Evolutionary conservation across 495 filamentous ascomycete genomes (phyloP).

Genomic region (Cudoniella acicularis): DNA sequence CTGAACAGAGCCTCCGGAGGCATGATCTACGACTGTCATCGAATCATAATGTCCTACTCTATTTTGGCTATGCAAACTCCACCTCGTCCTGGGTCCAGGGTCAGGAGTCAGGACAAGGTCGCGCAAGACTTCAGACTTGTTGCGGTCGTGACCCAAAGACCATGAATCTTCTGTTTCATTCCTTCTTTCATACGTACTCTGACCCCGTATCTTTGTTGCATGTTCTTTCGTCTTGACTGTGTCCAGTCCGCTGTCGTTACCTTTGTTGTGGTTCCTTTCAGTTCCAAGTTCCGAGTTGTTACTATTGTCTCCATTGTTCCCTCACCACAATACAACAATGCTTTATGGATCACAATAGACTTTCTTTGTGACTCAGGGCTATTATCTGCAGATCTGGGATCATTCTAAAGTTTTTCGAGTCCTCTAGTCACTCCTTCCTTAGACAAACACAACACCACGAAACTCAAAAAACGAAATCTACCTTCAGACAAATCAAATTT

Average conservation of each 20-base stretch:
- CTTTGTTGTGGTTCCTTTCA: conserved; percentile 3
- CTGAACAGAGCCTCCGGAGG: conserved; percentile 10
- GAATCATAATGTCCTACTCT: conserved; percentile 17
- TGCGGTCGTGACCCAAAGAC: conserved; percentile 7
- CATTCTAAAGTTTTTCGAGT: not conserved
- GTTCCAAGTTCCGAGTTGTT: conserved; percentile 5
- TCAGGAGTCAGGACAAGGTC: conserved; percentile 7
- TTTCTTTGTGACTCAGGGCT: not conserved
- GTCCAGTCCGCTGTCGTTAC: conserved; percentile 20
- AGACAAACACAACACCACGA: not conserved
- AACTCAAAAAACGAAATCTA: not conserved
- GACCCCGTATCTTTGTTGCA: conserved; percentile 18
- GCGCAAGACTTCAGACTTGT: conserved; percentile 11
- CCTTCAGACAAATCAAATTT: not conserved
- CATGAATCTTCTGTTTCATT: conserved; percentile 26
- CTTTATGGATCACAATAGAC: conserved; percentile 11
- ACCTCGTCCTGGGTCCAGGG: not conserved
- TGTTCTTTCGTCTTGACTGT: conserved; percentile 9
- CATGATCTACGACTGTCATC: conserved; percentile 18
- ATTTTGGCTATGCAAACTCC: conserved; percentile 10
- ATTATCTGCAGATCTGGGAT: not conserved
- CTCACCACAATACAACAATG: not conserved
- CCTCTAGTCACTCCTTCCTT: conserved; percentile 6
- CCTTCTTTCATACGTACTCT: conserved; percentile 3
- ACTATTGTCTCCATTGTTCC: conserved; percentile 16